Percentiles rank a stretch among this genome's conserved stretches.
Evolutionary conservation across 495 filamentous ascomycete genomes (phyloP).

Genomic region (Beverwykella pulmonaria): DNA sequence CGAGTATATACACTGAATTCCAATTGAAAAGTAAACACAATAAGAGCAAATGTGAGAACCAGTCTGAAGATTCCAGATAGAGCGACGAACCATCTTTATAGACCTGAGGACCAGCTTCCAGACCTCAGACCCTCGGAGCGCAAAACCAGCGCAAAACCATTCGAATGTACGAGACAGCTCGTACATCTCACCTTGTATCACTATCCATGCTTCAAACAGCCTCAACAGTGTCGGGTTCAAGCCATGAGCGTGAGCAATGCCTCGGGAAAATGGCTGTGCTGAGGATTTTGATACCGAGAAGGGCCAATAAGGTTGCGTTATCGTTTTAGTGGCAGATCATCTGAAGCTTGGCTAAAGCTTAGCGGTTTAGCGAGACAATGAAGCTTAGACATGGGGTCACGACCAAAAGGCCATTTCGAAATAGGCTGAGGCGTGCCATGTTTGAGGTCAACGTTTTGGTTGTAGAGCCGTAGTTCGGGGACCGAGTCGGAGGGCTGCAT

Average conservation of each 20-base stretch:
- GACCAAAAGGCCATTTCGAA: neutral
- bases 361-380: neutral
- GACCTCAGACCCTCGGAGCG: neutral
- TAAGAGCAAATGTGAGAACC: neutral
- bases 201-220: neutral
- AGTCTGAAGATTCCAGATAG: neutral
- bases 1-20: neutral
- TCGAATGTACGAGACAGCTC: neutral
- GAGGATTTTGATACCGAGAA: neutral
- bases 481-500: no score
- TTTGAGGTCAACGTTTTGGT: no score
- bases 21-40: neutral
- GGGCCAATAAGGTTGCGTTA: neutral
- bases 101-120: neutral
- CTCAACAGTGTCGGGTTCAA: neutral
- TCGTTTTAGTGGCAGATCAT: neutral
- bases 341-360: slow-evolving; percentile 9
- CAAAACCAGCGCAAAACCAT: neutral
- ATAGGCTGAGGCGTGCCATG: neutral
- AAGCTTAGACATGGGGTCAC: neutral
- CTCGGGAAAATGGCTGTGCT: no score
- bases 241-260: neutral
- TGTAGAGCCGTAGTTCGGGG: no score
- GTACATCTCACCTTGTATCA: neutral
- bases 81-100: neutral